phyloP scores from a whole-genome alignment of 768 basidiomycete species.

The Leccinum rimulosum region DNA sequence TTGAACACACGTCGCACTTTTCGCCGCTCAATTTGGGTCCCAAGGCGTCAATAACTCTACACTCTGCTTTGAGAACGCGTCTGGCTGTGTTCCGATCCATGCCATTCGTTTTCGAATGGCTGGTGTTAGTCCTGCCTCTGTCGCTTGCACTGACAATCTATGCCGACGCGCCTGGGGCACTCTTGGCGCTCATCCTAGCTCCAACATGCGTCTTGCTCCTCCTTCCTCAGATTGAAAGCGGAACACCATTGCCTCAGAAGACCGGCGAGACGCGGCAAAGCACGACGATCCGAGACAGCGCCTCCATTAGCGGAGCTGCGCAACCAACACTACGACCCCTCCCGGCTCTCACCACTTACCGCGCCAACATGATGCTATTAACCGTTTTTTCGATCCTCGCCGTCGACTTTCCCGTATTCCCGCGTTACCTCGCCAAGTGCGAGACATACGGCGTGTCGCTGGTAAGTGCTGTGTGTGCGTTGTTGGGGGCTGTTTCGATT shows the following conservation, averaged over 20 bases:
- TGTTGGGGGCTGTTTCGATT: neutral
- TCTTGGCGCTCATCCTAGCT: conserved; percentile 49
- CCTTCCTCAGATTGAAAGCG: conserved; percentile 40
- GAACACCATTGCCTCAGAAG: conserved; percentile 54
- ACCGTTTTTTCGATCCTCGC: conserved; percentile 90
- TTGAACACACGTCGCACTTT: neutral
- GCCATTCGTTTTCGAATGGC: conserved; percentile 52
- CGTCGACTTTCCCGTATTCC: conserved; percentile 94
- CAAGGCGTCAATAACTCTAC: conserved; percentile 71
- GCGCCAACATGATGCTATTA: conserved; percentile 95
- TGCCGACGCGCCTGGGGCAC: conserved; percentile 51
- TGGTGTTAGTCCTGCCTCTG: conserved; percentile 71
- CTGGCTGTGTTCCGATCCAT: conserved; percentile 37
- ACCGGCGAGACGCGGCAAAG: conserved; percentile 3
- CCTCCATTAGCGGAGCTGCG: neutral
- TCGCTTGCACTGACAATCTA: conserved; percentile 78
- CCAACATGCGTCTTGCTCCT: conserved; percentile 46
- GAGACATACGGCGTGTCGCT: conserved; percentile 94
- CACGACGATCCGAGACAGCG: neutral
- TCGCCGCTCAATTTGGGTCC: conserved; percentile 18
- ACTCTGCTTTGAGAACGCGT: conserved; percentile 57
- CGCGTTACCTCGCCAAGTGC: conserved; percentile 84
- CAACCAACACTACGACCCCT: conserved; percentile 39
- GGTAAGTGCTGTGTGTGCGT: conserved; percentile 42
- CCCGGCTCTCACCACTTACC: conserved; percentile 80